Evolutionary conservation across 2,329 filamentous ascomycete genomes (phyloP).

Genomic region (Penicillium decumbens): DNA sequence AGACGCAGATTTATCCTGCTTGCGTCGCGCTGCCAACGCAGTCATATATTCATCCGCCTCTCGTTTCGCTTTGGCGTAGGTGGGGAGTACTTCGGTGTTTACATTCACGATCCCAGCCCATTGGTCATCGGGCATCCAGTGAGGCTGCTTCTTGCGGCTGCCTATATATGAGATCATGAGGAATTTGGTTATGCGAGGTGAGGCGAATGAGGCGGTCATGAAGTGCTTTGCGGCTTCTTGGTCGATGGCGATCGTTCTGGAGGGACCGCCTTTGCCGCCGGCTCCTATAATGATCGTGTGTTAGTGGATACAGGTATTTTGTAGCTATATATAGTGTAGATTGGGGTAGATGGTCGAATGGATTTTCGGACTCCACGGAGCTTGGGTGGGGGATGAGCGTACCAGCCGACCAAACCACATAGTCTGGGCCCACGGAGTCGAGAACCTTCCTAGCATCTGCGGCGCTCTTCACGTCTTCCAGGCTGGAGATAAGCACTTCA

Average conservation of each 20-base stretch:
- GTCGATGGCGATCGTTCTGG: conserved; percentile 51
- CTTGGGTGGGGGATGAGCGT: conserved; percentile 17
- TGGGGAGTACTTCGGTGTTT: conserved; percentile 48
- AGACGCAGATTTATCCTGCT: conserved; percentile 13
- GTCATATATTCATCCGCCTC: conserved; percentile 55
- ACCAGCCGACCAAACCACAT: conserved; percentile 48
- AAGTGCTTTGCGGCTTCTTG: conserved; percentile 53
- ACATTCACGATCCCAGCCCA: conserved; percentile 45
- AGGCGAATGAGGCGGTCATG: conserved; percentile 46
- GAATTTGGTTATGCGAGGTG: conserved; percentile 49
- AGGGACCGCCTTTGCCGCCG: conserved; percentile 51
- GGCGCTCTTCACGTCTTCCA: conserved; percentile 65
- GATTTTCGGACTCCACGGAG: not conserved
- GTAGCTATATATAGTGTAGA: not conserved
- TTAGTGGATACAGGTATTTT: not conserved
- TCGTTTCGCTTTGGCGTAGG: conserved; percentile 53
- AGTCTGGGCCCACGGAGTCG: conserved; percentile 40
- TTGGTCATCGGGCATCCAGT: conserved; percentile 50
- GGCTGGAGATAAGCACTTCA: conserved; percentile 63
- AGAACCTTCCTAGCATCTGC: conserved; percentile 60
- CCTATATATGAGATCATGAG: conserved; percentile 53
- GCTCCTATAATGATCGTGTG: conserved; percentile 39
- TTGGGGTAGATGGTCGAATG: not conserved
- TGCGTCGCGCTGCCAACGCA: conserved; percentile 39
- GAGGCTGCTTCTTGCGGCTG: conserved; percentile 45